These are phyloP conservation scores for Botryotinia convoluta DNA, from an alignment of 2,329 filamentous ascomycete genomes.

Conservation along the genomic window DNA sequence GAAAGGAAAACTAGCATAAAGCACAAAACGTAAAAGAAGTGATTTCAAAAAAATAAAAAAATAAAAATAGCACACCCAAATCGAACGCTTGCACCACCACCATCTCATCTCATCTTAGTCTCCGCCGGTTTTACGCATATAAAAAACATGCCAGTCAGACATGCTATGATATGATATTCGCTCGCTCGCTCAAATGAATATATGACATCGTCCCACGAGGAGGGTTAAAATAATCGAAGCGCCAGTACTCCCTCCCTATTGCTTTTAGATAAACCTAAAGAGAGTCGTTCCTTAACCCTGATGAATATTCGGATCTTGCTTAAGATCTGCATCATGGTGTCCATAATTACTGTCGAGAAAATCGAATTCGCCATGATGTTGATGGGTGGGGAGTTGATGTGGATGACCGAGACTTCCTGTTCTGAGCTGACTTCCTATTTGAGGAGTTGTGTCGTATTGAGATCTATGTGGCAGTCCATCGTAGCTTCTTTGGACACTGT, in stretches of 20 bases:
- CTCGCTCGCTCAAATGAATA: not conserved
- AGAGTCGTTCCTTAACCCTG: not conserved
- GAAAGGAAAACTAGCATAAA: not conserved
- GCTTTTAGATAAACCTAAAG: not conserved
- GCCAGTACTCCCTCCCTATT: not conserved
- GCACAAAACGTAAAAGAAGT: not conserved
- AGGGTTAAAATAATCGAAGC: not conserved
- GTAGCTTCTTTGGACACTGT: not conserved
- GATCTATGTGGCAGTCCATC: slow-evolving; percentile 11
- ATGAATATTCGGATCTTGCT: slow-evolving; percentile 9
- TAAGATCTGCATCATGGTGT: not conserved
- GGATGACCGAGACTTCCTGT: slow-evolving; percentile 28
- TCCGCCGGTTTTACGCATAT: not conserved
- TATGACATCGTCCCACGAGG: not conserved
- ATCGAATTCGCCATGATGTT: not conserved
- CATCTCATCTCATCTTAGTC: not conserved
- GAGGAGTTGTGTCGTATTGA: slow-evolving; percentile 15
- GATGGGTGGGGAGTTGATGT: slow-evolving; percentile 19
- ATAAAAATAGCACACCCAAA: not conserved
- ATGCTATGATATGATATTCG: not conserved
- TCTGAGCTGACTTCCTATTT: slow-evolving; percentile 23
- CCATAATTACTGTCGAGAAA: slow-evolving; percentile 4
- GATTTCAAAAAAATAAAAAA: not conserved
- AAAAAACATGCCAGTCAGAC: not conserved
- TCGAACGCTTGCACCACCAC: not conserved